Conservation (phyloP, 129 eudicot species). For the Centella asiatica region DNA sequence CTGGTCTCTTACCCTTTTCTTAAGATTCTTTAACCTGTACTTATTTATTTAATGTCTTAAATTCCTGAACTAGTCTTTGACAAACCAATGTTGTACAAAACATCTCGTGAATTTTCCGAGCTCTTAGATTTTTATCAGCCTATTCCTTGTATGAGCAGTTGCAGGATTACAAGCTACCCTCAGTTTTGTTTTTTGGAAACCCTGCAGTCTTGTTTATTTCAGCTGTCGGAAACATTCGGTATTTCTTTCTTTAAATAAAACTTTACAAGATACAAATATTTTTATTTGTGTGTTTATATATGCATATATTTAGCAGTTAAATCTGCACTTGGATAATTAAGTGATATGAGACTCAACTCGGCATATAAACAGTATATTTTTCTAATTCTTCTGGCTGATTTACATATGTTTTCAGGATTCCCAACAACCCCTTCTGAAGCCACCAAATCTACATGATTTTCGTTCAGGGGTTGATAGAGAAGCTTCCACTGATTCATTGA, state of each 20-base stretch:
- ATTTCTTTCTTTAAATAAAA: no score
- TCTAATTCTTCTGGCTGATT: background rate
- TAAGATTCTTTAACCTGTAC: no score
- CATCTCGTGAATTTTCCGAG: background rate
- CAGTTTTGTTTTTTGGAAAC: background rate
- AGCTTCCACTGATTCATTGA: constrained; percentile 40
- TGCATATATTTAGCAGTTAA: no score
- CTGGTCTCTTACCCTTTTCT: no score
- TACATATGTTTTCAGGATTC: constrained; percentile 30
- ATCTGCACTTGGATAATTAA: no score
- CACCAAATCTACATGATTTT: constrained; percentile 30
- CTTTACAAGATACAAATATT: no score
- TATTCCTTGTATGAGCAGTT: no score
- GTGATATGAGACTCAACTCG: background rate
- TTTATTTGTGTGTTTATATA: no score
- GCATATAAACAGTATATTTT: background rate
- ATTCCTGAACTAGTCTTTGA: no score
- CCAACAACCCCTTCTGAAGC: constrained; percentile 24
- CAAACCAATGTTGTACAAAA: background rate
- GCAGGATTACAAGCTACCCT: no score
- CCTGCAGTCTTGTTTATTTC: background rate
- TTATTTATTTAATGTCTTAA: no score
- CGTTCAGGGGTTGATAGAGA: constrained; percentile 45
- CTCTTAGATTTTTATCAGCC: no score
- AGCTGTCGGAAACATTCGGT: background rate